Evolutionary conservation across 1,284 basidiomycete genomes (phyloP).

Genomic region (Malassezia yamatoensis): DNA sequence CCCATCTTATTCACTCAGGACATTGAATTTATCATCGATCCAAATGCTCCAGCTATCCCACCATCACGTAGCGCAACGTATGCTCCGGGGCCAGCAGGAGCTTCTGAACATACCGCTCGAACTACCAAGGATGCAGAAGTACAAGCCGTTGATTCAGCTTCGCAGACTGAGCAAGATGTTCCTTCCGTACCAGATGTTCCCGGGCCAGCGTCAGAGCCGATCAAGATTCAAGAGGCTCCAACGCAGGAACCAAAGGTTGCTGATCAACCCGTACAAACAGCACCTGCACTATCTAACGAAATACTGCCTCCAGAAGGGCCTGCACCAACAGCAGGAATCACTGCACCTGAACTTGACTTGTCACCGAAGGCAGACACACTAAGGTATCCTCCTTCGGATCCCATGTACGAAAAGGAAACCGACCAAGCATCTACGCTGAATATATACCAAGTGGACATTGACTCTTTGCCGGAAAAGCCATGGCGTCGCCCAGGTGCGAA

Average conservation of each 20-base stretch:
- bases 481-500: conserved; percentile 90
- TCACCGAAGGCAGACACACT: conserved; percentile 24
- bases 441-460: conserved; percentile 78
- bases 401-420: conserved; percentile 38
- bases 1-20: conserved; percentile 24
- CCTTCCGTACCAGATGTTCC: neutral
- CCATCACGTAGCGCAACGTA: conserved; percentile 27
- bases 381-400: conserved; percentile 39
- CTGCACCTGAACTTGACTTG: conserved; percentile 29
- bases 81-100: neutral
- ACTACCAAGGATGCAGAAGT: too few relatives aligned
- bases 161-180: neutral
- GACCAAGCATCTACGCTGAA: conserved; percentile 60
- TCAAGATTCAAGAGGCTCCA: neutral
- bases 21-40: conserved; percentile 48
- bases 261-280: too few relatives aligned
- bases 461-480: conserved; percentile 65
- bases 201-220: neutral
- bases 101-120: too few relatives aligned
- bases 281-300: too few relatives aligned
- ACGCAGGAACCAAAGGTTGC: too few relatives aligned
- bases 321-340: conserved; percentile 36
- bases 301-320: conserved; percentile 22
- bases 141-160: too few relatives aligned
- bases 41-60: conserved; percentile 25